Base-by-base conservation (phyloP, 345 rosid genomes). In the Rhodamnia argentea region DNA sequence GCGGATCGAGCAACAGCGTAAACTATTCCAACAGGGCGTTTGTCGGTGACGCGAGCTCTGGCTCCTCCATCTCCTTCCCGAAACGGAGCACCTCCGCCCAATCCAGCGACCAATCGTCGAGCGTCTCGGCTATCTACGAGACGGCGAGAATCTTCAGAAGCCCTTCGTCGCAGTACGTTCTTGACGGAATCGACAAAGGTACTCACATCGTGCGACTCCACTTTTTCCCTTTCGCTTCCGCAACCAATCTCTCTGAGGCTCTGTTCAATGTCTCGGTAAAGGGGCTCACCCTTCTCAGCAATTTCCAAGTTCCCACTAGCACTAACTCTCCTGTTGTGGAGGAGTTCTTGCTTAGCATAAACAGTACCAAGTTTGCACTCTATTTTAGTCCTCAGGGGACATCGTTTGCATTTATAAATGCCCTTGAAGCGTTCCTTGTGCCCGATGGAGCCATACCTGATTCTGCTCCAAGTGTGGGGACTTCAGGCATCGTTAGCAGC, bases 321-420 rank as follows among this genome's bases (percentile, higher is more conserved):
- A 84, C 27, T 16, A 83, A 20, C 20, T 84, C 88, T 52, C 86
- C 90, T 12, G 15, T 52, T 15, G 84, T 88, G 51, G 86, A 90
- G 83, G 98, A 95, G 89, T 93, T 91, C 88, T 86, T 91, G 44
- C 83, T 94, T 15, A 88, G 42, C 85, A 87, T 91, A 29, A 10
- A 85, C 2, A 37, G 57, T 7, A 81, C 64, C 4, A 57, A 81
- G 29, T 91, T 92, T 82, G 22, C n/a, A 3, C 83, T 96, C 85
- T 82, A 8, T 16, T 94, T 93, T 84, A 22, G 15, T 5, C 98
- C 96, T 4, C 44, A 52, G n/a, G 87, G 1, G 3, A 82, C 90
- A 7, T 93, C 95, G 29, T 85, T 95, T 1, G 93, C 98, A 7
- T 87, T 94, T 82, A 84, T 93, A 42, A 96, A 92, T 60, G 99